phyloP scores from a whole-genome alignment of 306 rosid species.

The Vigna hirtella region DNA sequence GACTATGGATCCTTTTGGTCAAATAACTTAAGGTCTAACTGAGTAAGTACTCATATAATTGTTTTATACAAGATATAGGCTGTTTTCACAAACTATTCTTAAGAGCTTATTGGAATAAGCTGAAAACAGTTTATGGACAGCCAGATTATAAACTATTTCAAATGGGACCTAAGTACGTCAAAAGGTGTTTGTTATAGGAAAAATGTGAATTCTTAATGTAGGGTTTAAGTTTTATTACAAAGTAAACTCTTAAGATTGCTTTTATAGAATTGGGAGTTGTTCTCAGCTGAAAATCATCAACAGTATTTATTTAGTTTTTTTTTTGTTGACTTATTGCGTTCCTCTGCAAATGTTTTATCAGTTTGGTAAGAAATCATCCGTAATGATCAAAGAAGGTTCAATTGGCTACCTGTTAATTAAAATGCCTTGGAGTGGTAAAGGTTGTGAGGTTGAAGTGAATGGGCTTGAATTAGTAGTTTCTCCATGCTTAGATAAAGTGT shows the following conservation, averaged over 20 bases:
- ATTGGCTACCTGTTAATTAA: constrained; percentile 73
- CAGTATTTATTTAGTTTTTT: not conserved
- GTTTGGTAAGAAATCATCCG: constrained; percentile 64
- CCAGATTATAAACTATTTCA: not conserved
- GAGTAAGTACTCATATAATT: not conserved
- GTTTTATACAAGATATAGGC: not conserved
- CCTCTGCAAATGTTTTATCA: constrained; percentile 43
- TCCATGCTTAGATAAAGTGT: constrained; percentile 51
- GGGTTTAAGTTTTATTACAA: not conserved
- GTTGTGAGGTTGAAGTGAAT: constrained; percentile 86
- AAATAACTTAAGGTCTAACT: not conserved
- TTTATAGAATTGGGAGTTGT: constrained; percentile 16
- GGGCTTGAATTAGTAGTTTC: constrained; percentile 86
- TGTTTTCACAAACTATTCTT: not conserved
- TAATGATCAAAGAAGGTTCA: constrained; percentile 86
- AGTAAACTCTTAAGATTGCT: not conserved
- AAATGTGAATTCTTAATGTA: constrained; percentile 11
- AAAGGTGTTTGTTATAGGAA: constrained; percentile 13
- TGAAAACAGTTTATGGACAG: not conserved
- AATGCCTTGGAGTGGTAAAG: constrained; percentile 93
- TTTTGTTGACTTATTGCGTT: constrained; percentile 15
- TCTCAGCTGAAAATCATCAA: not conserved
- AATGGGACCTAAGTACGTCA: constrained; percentile 5
- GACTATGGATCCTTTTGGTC: not conserved
- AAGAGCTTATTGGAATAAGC: not conserved